These are phyloP conservation scores for Naumovozyma dairenensis DNA, from an alignment of 805 yeast genomes.

Conservation along the genomic window DNA sequence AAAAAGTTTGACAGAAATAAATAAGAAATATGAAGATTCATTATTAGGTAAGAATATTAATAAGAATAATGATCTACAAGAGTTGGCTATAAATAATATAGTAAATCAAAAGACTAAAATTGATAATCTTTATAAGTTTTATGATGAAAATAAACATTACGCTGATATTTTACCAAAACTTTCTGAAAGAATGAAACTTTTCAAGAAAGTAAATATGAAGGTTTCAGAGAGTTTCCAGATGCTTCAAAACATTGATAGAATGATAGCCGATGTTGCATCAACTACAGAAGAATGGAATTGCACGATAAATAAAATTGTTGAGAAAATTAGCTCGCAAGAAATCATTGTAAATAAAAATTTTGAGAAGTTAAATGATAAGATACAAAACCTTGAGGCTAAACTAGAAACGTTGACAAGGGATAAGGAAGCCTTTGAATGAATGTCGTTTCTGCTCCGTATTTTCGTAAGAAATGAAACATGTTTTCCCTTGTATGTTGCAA, in stretches of 20 bases:
- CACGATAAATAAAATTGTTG: slow-evolving; percentile 12
- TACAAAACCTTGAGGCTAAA: neutral
- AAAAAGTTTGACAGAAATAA: slow-evolving; percentile 16
- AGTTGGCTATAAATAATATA: slow-evolving; percentile 10
- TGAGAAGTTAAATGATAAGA: neutral
- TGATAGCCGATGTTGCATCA: slow-evolving; percentile 11
- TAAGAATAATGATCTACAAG: slow-evolving; percentile 5
- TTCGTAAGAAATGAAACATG: too few species aligned
- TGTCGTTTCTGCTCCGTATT: too few species aligned
- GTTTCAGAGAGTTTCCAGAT: slow-evolving; percentile 11
- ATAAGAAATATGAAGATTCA: slow-evolving; percentile 20
- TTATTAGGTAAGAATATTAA: slow-evolving; percentile 10
- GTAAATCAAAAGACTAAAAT: slow-evolving; percentile 18
- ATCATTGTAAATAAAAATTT: neutral
- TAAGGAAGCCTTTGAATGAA: too few species aligned
- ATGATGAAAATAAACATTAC: slow-evolving; percentile 11
- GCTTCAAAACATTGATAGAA: slow-evolving; percentile 13
- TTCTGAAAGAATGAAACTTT: slow-evolving; percentile 19
- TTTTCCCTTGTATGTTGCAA: too few species aligned
- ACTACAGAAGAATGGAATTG: slow-evolving; percentile 25
- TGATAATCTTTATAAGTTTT: slow-evolving; percentile 11
- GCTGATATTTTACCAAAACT: slow-evolving; percentile 20
- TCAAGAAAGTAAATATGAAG: slow-evolving; percentile 18
- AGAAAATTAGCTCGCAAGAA: slow-evolving; percentile 10
- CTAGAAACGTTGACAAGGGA: too few species aligned